phyloP scores from a whole-genome alignment of 805 yeast genomes.

The Candida golubevii region DNA sequence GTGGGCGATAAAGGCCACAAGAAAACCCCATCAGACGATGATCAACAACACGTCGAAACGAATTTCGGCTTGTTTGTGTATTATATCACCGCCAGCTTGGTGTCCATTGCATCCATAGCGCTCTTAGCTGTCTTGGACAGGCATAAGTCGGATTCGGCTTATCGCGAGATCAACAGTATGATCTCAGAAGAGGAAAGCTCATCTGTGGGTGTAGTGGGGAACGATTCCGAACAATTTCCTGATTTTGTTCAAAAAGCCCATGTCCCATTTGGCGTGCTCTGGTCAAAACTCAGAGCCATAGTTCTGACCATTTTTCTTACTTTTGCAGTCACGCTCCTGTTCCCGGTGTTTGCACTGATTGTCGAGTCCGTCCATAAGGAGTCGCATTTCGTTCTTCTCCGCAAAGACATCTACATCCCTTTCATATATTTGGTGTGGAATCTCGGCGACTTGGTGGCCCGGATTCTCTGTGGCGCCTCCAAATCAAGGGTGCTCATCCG shows the following conservation, averaged over 20 bases:
- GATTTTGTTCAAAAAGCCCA: constrained; percentile 25
- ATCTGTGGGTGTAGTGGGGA: constrained; percentile 1
- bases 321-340: constrained; percentile 68
- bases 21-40: constrained; percentile 14
- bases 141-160: constrained; percentile 22
- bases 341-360: constrained; percentile 86
- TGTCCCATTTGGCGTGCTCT: constrained; percentile 58
- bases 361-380: constrained; percentile 46
- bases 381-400: constrained; percentile 36
- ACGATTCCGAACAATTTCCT: constrained; percentile 3
- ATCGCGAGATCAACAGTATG: constrained; percentile 16
- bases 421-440: constrained; percentile 84
- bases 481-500: constrained; percentile 28
- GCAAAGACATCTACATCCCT: constrained; percentile 56
- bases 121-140: constrained; percentile 34
- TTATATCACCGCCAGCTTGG: constrained; percentile 48
- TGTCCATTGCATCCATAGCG: constrained; percentile 40
- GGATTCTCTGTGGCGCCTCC: constrained; percentile 58
- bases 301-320: constrained; percentile 69
- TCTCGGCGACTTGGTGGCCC: constrained; percentile 77
- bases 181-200: constrained; percentile 9
- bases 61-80: constrained; percentile 42
- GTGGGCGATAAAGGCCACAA: constrained; percentile 28
- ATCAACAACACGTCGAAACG: constrained; percentile 25
- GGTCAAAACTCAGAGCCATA: constrained; percentile 58